These are phyloP conservation scores for Ceratobasidium sp. DNA, from an alignment of 1,284 basidiomycete species.

Conservation along the genomic window DNA sequence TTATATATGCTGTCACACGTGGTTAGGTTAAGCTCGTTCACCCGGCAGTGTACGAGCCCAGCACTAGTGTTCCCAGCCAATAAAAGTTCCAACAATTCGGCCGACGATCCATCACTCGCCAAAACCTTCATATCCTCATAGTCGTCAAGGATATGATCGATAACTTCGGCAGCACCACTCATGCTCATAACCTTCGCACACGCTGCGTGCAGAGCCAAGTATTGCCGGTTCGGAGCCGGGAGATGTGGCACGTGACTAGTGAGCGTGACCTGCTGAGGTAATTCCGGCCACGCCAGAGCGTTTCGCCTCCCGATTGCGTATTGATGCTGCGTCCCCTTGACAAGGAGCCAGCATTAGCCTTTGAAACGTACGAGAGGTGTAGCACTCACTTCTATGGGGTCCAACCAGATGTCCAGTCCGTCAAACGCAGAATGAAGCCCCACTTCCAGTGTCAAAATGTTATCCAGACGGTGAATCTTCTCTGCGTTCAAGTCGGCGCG, in stretches of 20 bases:
- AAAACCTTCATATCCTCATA: not conserved
- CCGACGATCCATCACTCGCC: not conserved
- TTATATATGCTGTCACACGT: slow-evolving; percentile 1
- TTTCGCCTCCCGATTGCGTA: not conserved
- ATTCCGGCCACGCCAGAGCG: not conserved
- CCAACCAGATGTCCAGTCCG: not conserved
- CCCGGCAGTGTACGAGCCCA: slow-evolving; percentile 4
- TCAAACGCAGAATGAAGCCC: not conserved
- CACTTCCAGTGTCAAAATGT: not conserved
- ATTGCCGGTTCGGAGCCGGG: not conserved
- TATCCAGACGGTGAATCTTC: not conserved
- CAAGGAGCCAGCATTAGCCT: not conserved
- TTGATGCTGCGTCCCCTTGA: not conserved
- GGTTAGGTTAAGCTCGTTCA: slow-evolving; percentile 17
- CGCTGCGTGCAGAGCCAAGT: not conserved
- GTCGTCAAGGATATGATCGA: not conserved
- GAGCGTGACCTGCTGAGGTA: not conserved
- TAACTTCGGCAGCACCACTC: not conserved
- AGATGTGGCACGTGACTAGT: not conserved
- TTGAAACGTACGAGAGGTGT: not conserved
- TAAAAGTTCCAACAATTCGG: not conserved
- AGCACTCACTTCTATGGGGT: not conserved
- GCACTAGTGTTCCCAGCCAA: too few species aligned
- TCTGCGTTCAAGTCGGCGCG: not conserved
- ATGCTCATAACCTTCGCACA: not conserved